Evolutionary conservation across 306 rosid genomes (phyloP), one percentile per base, ranked within the genome.

Genomic region (Cicer judaicum): DNA sequence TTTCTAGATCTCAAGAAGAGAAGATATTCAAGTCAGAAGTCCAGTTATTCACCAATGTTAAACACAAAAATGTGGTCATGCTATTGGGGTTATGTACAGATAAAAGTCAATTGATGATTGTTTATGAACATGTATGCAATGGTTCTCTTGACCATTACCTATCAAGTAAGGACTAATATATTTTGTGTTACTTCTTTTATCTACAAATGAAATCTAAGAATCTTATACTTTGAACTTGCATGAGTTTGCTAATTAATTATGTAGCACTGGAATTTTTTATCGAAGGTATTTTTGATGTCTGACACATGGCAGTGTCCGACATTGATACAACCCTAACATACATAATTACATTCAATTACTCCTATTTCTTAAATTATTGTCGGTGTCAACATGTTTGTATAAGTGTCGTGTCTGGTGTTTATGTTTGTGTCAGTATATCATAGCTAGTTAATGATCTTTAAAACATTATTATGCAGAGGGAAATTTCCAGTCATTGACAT

Each of bases 111-210:
- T 46, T 86, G 73, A 83, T 90, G 72, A 80, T 89, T 66, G 90
- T 89, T 14, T 90, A 90, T 47, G 98, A 92, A 65, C 84, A 83
- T 64, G 88, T 85, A 61, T 93, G 96, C 94, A 69, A 89, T 75
- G 85, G 96, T 24, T 90, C 93, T 48, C 85, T 93, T 72, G 95
- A 93, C 52, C 79, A 82, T 36, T 85, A 89, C 72, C 73, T 93
- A 72, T 86, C 91, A 79, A 78, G 94, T 92, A 88, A 87, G 90
- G 52, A 55, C 29, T 38, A 74, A n/a, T 16, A 47, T 10, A 2
- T 63, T 36, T 60, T 57, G 55, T 68, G 3, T n/a, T 48, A 9
- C 10, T 40, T 53, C 10, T 68, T 29, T 29, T 74, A 73, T 49
- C 19, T 68, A 14, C 41, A 63, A 55, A 68, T 47, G 18, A 56